Conservation (phyloP, 2,329 filamentous ascomycete genomes). For the Pseudogymnoascus sp. region DNA sequence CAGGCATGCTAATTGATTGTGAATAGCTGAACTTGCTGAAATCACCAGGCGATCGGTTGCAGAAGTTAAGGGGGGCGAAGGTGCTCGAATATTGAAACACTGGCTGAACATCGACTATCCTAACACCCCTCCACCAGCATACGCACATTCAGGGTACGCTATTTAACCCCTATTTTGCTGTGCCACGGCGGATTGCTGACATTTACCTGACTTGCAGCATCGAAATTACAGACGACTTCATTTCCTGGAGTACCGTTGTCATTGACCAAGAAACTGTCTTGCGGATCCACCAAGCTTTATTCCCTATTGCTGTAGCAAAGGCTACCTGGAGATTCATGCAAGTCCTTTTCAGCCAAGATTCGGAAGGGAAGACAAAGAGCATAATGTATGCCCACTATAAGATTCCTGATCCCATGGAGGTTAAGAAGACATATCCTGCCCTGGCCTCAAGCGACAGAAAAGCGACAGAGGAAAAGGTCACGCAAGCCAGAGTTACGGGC, state of each 20-base stretch:
- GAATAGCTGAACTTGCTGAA: slow-evolving; percentile 38
- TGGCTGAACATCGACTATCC: slow-evolving; percentile 59
- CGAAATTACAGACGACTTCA: slow-evolving; percentile 39
- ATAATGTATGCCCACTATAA: slow-evolving; percentile 36
- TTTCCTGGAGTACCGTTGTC: slow-evolving; percentile 39
- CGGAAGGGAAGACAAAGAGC: slow-evolving; percentile 33
- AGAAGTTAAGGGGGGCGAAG: slow-evolving; percentile 15
- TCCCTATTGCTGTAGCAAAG: slow-evolving; percentile 43
- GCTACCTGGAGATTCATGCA: slow-evolving; percentile 45
- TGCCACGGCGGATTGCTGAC: slow-evolving; percentile 20
- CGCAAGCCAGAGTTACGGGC: not conserved
- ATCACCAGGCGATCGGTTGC: slow-evolving; percentile 36
- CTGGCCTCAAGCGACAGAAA: not conserved
- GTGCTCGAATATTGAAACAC: slow-evolving; percentile 17
- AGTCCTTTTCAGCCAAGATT: slow-evolving; percentile 39
- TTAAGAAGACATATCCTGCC: not conserved
- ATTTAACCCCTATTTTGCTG: not conserved
- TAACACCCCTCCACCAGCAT: slow-evolving; percentile 47
- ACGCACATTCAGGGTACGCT: slow-evolving; percentile 50
- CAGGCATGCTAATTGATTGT: slow-evolving; percentile 18
- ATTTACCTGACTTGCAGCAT: slow-evolving; percentile 32
- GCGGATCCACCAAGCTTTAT: slow-evolving; percentile 41
- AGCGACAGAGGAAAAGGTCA: not conserved
- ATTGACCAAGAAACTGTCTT: slow-evolving; percentile 39
- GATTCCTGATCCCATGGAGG: slow-evolving; percentile 20